Evolutionary conservation across 140 eudicot genomes (phyloP), one percentile per base, ranked within the genome.

Genomic region (Ambrosia hybrid): DNA sequence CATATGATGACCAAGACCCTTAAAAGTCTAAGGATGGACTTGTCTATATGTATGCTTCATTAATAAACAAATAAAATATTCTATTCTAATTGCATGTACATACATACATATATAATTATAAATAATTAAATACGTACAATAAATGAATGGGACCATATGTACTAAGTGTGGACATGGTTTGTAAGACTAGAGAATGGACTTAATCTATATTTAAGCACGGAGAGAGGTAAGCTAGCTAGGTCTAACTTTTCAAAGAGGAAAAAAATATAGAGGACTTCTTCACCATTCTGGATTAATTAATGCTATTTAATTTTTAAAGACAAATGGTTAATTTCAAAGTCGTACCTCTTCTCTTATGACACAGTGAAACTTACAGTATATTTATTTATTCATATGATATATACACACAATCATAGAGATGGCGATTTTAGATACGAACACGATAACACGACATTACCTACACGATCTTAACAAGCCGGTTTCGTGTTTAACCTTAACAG

Each of bases 11-110:
- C 83, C 73, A 79, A 57, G 83, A 79, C 83, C 65, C 63, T 73
- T 48, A 61, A 79, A 79, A 79, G 79, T 79, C 75, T 68, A 79
- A 57, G 83, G 79, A 79, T 79, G 83, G 71, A 79, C 79, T 79
- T 79, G 79, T 79, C 74, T 78, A 67, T 79, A 73, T 79, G 59
- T 67, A 73, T 73, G 75, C 75, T 73, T 57, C 59, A 73, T 16
- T 43, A 43, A 6, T 73, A 73, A 73, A 79, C 39, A 66, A 73
- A 72, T 78, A 62, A 73, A 79, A 79, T 79, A 79, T 73, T 73
- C 79, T 73, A 51, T 79, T 79, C 78, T 79, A 66, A 60, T 66
- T 73, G 78, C 78, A 78, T 79, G 57, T 72, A 78, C 73, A 71
- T 17, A 66, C 10, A 67, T 46, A 67, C 51, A 67, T 65, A 53